phyloP scores from a whole-genome alignment of 345 rosid species.

The Hevea brasiliensis region DNA sequence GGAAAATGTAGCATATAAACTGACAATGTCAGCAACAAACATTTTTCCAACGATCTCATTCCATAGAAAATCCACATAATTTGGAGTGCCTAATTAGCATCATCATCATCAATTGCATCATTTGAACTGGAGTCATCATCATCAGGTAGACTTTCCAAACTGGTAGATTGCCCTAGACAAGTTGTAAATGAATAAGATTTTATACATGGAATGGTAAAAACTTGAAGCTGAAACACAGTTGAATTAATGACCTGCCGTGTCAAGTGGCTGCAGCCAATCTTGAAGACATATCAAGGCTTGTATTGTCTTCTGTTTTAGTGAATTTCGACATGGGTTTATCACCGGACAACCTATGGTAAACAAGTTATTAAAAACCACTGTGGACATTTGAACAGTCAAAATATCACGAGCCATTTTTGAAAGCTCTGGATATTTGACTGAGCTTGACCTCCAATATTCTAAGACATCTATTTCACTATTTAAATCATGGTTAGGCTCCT shows the following conservation, averaged over 20 bases:
- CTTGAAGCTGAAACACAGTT: background rate
- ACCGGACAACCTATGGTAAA: slow-evolving; percentile 16
- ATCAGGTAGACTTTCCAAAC: background rate
- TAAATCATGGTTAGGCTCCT: slow-evolving; percentile 31
- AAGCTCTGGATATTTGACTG: slow-evolving; percentile 26
- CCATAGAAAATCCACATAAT: background rate
- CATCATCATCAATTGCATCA: background rate
- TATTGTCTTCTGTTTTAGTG: slow-evolving; percentile 26
- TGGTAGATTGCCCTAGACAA: background rate
- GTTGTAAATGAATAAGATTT: background rate
- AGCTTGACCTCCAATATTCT: slow-evolving; percentile 24
- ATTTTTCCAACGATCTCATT: background rate
- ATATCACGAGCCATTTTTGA: slow-evolving; percentile 30
- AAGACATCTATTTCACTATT: slow-evolving; percentile 28
- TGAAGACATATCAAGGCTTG: slow-evolving; percentile 28
- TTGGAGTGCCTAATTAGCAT: background rate
- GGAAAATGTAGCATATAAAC: too few relatives aligned
- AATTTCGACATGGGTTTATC: slow-evolving; percentile 17
- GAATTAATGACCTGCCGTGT: background rate
- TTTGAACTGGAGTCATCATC: background rate
- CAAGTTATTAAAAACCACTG: slow-evolving; percentile 21
- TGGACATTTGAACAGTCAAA: slow-evolving; percentile 27
- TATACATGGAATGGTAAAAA: background rate
- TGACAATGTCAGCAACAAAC: background rate
- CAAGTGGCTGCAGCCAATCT: slow-evolving; percentile 17